Percentiles rank a stretch among this genome's conserved stretches.
phyloP scores from a whole-genome alignment of 108 stramenopile genomes.

The Aurantiochytrium sp. region DNA sequence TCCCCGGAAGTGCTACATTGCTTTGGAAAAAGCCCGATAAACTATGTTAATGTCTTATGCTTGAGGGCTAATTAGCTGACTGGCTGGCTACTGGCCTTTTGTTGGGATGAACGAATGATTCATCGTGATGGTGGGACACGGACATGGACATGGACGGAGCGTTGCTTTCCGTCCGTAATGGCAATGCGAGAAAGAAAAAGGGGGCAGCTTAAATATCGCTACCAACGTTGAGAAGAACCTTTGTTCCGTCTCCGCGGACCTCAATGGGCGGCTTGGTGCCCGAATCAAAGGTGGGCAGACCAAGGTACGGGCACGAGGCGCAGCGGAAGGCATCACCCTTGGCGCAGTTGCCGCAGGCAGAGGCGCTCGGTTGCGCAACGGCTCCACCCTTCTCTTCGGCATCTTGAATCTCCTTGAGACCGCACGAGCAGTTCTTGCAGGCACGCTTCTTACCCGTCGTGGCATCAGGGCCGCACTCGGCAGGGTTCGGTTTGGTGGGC shows the following conservation, averaged over 20 bases:
- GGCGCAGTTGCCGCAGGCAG: conserved; percentile 87
- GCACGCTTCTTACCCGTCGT: conserved; percentile 46
- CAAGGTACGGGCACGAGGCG: conserved; percentile 86
- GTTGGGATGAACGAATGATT: no score
- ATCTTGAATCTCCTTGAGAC: conserved; percentile 63
- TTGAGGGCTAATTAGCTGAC: no score
- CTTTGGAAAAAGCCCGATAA: not conserved
- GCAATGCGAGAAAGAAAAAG: not conserved
- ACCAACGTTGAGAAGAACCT: not conserved
- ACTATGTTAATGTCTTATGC: no score
- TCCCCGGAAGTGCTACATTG: no score
- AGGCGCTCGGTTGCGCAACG: conserved; percentile 31
- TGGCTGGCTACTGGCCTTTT: no score
- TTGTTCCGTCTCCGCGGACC: not conserved
- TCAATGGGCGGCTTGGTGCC: conserved; percentile 37
- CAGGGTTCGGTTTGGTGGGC: not conserved
- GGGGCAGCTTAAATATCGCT: not conserved
- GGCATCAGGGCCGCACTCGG: not conserved
- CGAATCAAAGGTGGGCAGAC: conserved; percentile 89
- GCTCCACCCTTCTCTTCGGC: not conserved
- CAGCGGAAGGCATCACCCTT: conserved; percentile 99
- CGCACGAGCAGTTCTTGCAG: conserved; percentile 96
- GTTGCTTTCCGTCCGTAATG: not conserved
- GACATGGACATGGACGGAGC: not conserved
- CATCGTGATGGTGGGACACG: no score